Percentiles rank a stretch among this genome's conserved stretches.
Conservation (phyloP, 441 rosid species). For the Populus hybrid region DNA sequence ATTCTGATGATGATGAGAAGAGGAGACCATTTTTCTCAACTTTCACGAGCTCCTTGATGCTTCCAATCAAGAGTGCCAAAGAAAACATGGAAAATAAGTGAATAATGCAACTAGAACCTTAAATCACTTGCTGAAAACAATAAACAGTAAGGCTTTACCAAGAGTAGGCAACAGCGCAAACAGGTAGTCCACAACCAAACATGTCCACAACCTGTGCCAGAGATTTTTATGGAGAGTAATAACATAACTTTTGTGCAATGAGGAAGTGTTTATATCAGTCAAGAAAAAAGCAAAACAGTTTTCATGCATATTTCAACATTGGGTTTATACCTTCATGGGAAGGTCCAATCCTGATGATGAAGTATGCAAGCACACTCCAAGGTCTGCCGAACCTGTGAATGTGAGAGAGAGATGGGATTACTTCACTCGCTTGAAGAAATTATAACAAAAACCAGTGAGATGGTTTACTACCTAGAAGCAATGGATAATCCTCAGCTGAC, state of each 20-base stretch:
- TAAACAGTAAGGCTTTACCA: conserved; percentile 43
- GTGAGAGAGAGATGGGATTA: background rate
- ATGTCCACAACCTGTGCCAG: conserved; percentile 81
- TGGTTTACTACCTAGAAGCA: conserved; percentile 64
- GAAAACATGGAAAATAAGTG: background rate
- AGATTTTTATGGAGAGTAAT: background rate
- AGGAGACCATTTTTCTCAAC: conserved; percentile 82
- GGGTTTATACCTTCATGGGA: conserved; percentile 80
- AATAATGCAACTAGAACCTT: conserved; percentile 3
- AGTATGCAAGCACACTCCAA: conserved; percentile 97
- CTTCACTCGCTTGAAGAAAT: conserved; percentile 1
- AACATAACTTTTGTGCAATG: background rate
- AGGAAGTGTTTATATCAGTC: background rate
- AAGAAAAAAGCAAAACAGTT: background rate
- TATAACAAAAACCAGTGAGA: background rate
- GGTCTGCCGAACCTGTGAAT: conserved; percentile 78
- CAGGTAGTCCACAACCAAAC: conserved; percentile 99
- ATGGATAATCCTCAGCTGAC: conserved; percentile 90
- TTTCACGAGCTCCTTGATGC: conserved; percentile 84
- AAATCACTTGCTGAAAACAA: background rate
- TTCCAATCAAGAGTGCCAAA: conserved; percentile 26
- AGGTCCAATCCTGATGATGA: conserved; percentile 98
- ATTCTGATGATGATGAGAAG: conserved; percentile 90
- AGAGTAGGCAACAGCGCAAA: conserved; percentile 92
- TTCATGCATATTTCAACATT: background rate